These are phyloP conservation scores for Colletotrichum musicola DNA, from an alignment of 2,329 filamentous ascomycete genomes.

Conservation along the genomic window DNA sequence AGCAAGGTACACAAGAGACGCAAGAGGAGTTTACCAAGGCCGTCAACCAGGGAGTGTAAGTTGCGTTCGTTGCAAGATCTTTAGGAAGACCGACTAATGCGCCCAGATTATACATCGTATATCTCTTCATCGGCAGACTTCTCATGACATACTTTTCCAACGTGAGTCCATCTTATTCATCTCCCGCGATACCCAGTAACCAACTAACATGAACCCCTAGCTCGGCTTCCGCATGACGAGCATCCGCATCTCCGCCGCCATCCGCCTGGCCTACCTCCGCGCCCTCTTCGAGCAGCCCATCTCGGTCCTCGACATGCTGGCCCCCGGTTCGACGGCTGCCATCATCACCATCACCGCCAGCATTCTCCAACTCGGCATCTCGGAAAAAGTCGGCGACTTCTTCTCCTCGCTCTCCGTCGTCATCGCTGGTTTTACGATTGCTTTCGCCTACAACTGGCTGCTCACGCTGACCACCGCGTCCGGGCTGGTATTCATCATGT, in stretches of 20 bases:
- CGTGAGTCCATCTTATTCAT: slow-evolving; percentile 42
- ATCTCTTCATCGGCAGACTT: slow-evolving; percentile 51
- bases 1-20: slow-evolving; percentile 35
- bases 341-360: slow-evolving; percentile 66
- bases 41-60: slow-evolving; percentile 42
- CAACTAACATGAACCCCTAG: slow-evolving; percentile 40
- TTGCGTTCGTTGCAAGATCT: background rate
- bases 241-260: slow-evolving; percentile 61
- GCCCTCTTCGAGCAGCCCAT: slow-evolving; percentile 63
- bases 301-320: slow-evolving; percentile 61
- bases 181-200: no score
- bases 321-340: slow-evolving; percentile 62
- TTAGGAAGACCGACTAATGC: background rate
- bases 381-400: slow-evolving; percentile 61
- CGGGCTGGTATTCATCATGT: slow-evolving; percentile 56
- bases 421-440: slow-evolving; percentile 61
- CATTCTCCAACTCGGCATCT: slow-evolving; percentile 66
- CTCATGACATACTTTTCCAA: slow-evolving; percentile 49
- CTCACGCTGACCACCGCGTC: slow-evolving; percentile 64
- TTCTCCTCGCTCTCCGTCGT: slow-evolving; percentile 56
- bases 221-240: slow-evolving; percentile 63
- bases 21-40: slow-evolving; percentile 32
- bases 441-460: slow-evolving; percentile 64
- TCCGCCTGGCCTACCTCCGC: slow-evolving; percentile 63
- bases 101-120: slow-evolving; percentile 50